Base-by-base conservation (phyloP, 768 basidiomycete genomes). In the Leccinum truebloodii region DNA sequence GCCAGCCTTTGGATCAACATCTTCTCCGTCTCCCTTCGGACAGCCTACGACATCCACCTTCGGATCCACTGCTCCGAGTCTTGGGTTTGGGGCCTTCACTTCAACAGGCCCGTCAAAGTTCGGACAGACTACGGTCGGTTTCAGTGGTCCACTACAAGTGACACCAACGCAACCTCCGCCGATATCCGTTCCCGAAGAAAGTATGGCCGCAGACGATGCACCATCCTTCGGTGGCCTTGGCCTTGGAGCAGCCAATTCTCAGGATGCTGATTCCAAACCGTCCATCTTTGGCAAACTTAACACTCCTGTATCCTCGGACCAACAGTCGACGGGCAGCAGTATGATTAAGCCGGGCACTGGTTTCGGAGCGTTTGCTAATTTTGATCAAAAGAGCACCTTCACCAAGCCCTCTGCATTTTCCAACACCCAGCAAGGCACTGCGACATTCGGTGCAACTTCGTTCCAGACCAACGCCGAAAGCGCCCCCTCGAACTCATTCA, bases 311-410 rank as follows among this genome's bases (percentile, higher is more conserved):
- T 37, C 65, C 30, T 61, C 63, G 3, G 22, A 26, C 30, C 63
- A 62, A 57, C 64, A 64, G 26, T 59, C 70, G n/a, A 58, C 63
- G 8, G 66, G 63, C 4, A 55, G 52, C 39, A 55, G 63, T 50
- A 32, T 72, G 8, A 69, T 76, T 32, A 79, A 74, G 60, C 75
- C 73, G 2, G 73, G 73, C 2, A 65, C 68, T 16, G 78, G 72
- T 4, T 79, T 77, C 59, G 78, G 73, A 22, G 73, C 70, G 4
- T 71, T 75, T 14, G 48, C 53, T 12, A 50, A 59, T 30, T 64
- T 69, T 2, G 71, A 68, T 4, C 24, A 50, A 28, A 50, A 50
- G 49, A 50, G 49, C 26, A 14, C 49, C 2, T 50, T 50, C 49
- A 10, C 14, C 14, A 26, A 50, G 44, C 44, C 44, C 20, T 54